A percentile compares a stretch with the other conserved stretches of the same genome.
Conservation (phyloP, 129 eudicot genomes). For the Scalesia atractyloides region DNA sequence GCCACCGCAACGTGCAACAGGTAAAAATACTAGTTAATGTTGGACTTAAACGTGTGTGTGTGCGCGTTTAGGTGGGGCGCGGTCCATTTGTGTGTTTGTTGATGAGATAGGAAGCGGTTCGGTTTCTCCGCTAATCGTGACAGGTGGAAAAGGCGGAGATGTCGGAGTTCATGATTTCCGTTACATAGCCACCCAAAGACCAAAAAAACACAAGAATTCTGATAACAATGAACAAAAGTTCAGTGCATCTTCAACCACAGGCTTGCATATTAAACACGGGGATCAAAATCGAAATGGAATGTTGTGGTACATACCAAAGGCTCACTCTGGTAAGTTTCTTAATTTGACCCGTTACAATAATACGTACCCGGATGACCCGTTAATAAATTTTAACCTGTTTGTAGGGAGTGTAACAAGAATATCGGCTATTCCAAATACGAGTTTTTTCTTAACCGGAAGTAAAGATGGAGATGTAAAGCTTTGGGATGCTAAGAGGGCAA, state of each 20-base stretch:
- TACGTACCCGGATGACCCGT: neutral
- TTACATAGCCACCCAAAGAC: constrained; percentile 92
- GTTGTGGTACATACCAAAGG: constrained; percentile 99
- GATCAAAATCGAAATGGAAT: constrained; percentile 97
- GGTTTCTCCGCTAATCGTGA: constrained; percentile 85
- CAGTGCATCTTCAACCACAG: constrained; percentile 57
- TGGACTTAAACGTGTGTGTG: neutral
- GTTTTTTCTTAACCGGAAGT: constrained; percentile 91
- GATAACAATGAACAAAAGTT: constrained; percentile 54
- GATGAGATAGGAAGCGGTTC: constrained; percentile 92
- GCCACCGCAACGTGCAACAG: too few species aligned
- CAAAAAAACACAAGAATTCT: constrained; percentile 60
- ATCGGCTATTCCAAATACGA: constrained; percentile 82
- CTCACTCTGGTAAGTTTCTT: constrained; percentile 67
- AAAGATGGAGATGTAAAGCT: constrained; percentile 99
- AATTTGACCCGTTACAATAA: neutral
- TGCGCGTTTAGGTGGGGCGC: constrained; percentile 73
- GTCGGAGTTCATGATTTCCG: constrained; percentile 99
- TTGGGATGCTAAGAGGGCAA: constrained; percentile 94
- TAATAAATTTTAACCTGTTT: constrained; percentile 10
- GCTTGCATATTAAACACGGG: constrained; percentile 70
- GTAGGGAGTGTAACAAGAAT: constrained; percentile 87
- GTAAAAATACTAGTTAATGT: neutral
- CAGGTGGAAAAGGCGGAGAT: constrained; percentile 96
- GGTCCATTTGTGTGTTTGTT: constrained; percentile 82